Evolutionary conservation across 768 basidiomycete genomes (phyloP), one percentile per base, ranked within the genome.

Genomic region (Trametopsis cervina): DNA sequence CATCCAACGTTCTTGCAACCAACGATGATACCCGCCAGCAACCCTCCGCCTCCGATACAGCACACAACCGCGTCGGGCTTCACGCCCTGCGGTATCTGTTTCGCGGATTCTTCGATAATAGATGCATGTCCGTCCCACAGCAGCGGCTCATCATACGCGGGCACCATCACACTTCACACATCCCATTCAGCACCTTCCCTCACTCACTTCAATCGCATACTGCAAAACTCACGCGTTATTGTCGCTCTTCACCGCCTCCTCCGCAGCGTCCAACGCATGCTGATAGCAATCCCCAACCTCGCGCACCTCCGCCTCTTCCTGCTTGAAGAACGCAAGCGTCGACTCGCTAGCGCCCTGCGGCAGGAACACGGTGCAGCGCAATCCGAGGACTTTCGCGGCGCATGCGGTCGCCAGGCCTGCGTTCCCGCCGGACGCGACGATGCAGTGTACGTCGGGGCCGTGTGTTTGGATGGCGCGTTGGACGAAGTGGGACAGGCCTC

Each of bases 111-210:
- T 13, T 65, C 57, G 35, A 89, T 68, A 73, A 89, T 80, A 15
- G 84, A 83, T n/a, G 78, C 73, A 57, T 89, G 84, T 1, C 88
- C 88, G 58, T 81, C 73, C 87, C 87, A 89, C 12, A 89, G 45
- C 3, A 73, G 60, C 5, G 77, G 75, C 56, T 87, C 70, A 38
- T 89, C 83, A 52, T 86, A 89, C 4, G 87, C 76, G 2, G 84
- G 83, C 9, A 85, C 72, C 63, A 86, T 67, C 11, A 88, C 71
- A 1, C 85, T 87, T 6, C 25, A 12, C 25, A 24, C 42, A 44
- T 7, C 9, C 15, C 24, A 20, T 18, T 3, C 3, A 25, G n/a
- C n/a, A 11, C 10, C 29, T 13, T 18, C 35, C 27, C n/a, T 24
- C 36, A 40, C 49, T 45, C 50, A 50, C 25, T 25, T 11, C 21